These are phyloP conservation scores for Durotheca rogersii DNA, from an alignment of 495 filamentous ascomycete species.

Conservation along the genomic window DNA sequence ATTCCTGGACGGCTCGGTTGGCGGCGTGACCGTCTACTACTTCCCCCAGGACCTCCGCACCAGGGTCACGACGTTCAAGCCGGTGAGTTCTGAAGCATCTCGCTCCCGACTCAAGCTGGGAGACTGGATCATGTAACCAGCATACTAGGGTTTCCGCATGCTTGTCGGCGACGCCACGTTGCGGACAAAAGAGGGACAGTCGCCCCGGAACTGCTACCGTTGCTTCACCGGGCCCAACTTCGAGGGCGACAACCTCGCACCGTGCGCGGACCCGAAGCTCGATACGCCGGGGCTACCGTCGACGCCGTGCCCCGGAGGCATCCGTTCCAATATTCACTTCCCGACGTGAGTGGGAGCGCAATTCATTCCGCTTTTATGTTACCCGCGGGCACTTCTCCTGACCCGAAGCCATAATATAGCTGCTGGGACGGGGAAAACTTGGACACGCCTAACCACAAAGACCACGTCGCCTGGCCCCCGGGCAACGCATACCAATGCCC, in stretches of 20 bases:
- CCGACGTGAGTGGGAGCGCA: slow-evolving; percentile 41
- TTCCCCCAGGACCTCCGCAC: slow-evolving; percentile 35
- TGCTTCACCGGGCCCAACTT: slow-evolving; percentile 38
- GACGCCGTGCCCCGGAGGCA: slow-evolving; percentile 35
- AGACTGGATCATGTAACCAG: background rate
- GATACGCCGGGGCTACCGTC: slow-evolving; percentile 34
- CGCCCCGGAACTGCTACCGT: slow-evolving; percentile 40
- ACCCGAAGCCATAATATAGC: too few species aligned
- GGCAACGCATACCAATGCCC: slow-evolving; percentile 35
- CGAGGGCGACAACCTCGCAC: slow-evolving; percentile 34
- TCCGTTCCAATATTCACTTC: slow-evolving; percentile 44
- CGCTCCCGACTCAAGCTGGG: too few species aligned
- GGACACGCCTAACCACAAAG: slow-evolving; percentile 42
- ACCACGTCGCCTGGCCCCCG: slow-evolving; percentile 38
- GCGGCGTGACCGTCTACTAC: slow-evolving; percentile 50
- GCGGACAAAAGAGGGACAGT: slow-evolving; percentile 26
- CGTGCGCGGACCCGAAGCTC: slow-evolving; percentile 32
- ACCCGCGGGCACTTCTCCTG: too few species aligned
- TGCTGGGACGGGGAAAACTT: slow-evolving; percentile 40
- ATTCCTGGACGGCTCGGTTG: slow-evolving; percentile 31
- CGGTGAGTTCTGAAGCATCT: slow-evolving; percentile 21
- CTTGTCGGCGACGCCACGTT: slow-evolving; percentile 24
- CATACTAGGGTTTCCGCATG: slow-evolving; percentile 18
- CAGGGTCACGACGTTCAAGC: slow-evolving; percentile 37
- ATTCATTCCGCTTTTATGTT: too few species aligned